Conservation (phyloP, 106 monocot genomes). For the Triglochin maritima region DNA sequence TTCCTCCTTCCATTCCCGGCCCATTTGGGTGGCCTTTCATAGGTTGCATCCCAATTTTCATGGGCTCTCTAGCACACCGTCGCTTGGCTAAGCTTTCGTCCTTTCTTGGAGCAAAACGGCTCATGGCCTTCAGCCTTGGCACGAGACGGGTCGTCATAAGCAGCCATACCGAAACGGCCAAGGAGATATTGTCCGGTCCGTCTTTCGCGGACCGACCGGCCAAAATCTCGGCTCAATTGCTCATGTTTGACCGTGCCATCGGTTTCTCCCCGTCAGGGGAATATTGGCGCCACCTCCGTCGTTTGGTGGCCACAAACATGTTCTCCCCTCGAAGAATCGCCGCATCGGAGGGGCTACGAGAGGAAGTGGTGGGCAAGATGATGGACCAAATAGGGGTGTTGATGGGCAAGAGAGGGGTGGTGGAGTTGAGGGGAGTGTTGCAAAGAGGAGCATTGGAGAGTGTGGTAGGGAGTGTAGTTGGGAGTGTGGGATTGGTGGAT, state of each 20-base stretch:
- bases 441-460: constrained; percentile 37
- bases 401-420: constrained; percentile 28
- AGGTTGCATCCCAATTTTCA: constrained; percentile 32
- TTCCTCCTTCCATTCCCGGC: constrained; percentile 13
- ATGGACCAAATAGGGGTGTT: constrained; percentile 5
- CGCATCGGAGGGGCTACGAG: constrained; percentile 19
- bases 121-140: constrained; percentile 58
- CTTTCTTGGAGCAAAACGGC: constrained; percentile 17
- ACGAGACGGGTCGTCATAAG: constrained; percentile 32
- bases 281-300: constrained; percentile 58
- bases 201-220: constrained; percentile 51
- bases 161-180: constrained; percentile 44
- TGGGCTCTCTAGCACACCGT: constrained; percentile 46
- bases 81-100: constrained; percentile 29
- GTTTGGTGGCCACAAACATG: constrained; percentile 28
- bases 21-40: constrained; percentile 45
- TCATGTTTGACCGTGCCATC: constrained; percentile 66
- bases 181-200: constrained; percentile 33
- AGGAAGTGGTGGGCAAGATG: constrained; percentile 17
- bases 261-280: constrained; percentile 56
- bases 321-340: constrained; percentile 38
- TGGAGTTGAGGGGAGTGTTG: constrained; percentile 25
- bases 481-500: constrained; percentile 8
- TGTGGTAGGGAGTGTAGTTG: constrained; percentile 39
- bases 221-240: constrained; percentile 27